A percentile compares a stretch with the other conserved stretches of the same genome.
Evolutionary conservation across 2,329 filamentous ascomycete species (phyloP).

Genomic region (Phyllosticta citriasiana): DNA sequence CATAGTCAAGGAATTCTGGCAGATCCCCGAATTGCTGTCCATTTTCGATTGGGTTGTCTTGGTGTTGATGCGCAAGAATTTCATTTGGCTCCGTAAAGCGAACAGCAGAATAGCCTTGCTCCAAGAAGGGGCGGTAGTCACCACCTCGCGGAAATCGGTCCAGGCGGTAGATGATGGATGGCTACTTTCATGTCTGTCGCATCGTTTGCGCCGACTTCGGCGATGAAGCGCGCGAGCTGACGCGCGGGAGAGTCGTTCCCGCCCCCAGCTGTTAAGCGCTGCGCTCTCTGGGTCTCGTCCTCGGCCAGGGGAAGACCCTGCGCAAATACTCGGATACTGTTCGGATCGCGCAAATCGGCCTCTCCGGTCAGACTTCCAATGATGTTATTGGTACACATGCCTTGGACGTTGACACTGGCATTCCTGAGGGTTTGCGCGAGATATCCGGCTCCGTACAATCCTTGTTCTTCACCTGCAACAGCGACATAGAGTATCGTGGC

Average conservation of each 20-base stretch:
- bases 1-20: constrained; percentile 47
- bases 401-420: constrained; percentile 44
- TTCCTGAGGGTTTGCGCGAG: constrained; percentile 45
- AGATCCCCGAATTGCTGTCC: constrained; percentile 47
- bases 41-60: constrained; percentile 41
- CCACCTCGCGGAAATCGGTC: constrained; percentile 49
- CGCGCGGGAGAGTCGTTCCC: constrained; percentile 48
- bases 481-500: constrained; percentile 48
- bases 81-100: constrained; percentile 51
- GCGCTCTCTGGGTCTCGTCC: constrained; percentile 25
- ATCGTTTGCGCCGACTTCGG: constrained; percentile 43
- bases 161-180: constrained; percentile 44
- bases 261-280: constrained; percentile 31
- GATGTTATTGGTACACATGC: constrained; percentile 50
- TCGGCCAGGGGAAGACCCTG: constrained; percentile 40
- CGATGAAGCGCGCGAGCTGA: constrained; percentile 45
- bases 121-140: constrained; percentile 47
- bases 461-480: constrained; percentile 50
- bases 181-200: constrained; percentile 46
- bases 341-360: constrained; percentile 36
- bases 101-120: constrained; percentile 44
- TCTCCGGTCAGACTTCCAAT: constrained; percentile 42
- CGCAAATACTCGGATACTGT: constrained; percentile 46
- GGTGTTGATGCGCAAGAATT: constrained; percentile 49
- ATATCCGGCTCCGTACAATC: constrained; percentile 42